A percentile compares a stretch with the other conserved stretches of the same genome.
phyloP scores from a whole-genome alignment of 352 stramenopile species.

The Blastocystis sp. region DNA sequence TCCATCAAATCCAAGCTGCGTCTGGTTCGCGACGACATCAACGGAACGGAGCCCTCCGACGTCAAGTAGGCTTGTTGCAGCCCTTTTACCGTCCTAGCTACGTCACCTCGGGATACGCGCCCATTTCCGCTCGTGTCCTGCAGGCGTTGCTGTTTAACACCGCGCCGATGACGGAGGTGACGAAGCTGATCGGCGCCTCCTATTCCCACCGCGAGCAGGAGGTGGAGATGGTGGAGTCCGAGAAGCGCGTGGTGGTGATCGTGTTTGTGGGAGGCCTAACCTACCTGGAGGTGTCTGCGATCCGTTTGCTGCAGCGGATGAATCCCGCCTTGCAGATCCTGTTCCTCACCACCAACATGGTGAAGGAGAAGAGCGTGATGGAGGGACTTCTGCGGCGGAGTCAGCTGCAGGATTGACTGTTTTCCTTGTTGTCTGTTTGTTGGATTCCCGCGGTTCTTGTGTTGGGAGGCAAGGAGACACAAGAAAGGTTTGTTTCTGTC shows the following conservation, averaged over 20 bases:
- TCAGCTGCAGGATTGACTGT: neutral
- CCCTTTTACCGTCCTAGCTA: slow-evolving; percentile 23
- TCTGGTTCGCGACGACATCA: slow-evolving; percentile 60
- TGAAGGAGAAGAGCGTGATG: slow-evolving; percentile 40
- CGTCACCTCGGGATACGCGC: slow-evolving; percentile 67
- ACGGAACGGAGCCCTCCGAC: slow-evolving; percentile 50
- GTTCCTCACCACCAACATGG: slow-evolving; percentile 51
- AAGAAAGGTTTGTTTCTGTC: neutral
- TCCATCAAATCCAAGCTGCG: slow-evolving; percentile 17
- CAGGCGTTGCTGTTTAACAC: slow-evolving; percentile 26
- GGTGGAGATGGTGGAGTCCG: neutral
- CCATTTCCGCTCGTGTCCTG: slow-evolving; percentile 7
- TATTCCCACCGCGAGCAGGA: neutral
- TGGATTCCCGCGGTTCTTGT: slow-evolving; percentile 8
- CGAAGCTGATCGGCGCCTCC: neutral
- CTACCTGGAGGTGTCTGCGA: slow-evolving; percentile 57
- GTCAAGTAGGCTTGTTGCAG: neutral
- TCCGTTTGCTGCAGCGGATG: slow-evolving; percentile 26
- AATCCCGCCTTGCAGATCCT: neutral
- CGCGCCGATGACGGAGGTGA: slow-evolving; percentile 37
- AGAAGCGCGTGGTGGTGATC: slow-evolving; percentile 23
- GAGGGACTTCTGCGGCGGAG: neutral
- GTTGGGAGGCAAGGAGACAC: neutral
- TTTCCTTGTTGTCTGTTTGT: slow-evolving; percentile 22
- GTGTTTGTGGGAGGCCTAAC: slow-evolving; percentile 56